A percentile compares a stretch with the other conserved stretches of the same genome.
Conservation (phyloP, 208 protist species). For the Wallacemonas rigidus region DNA sequence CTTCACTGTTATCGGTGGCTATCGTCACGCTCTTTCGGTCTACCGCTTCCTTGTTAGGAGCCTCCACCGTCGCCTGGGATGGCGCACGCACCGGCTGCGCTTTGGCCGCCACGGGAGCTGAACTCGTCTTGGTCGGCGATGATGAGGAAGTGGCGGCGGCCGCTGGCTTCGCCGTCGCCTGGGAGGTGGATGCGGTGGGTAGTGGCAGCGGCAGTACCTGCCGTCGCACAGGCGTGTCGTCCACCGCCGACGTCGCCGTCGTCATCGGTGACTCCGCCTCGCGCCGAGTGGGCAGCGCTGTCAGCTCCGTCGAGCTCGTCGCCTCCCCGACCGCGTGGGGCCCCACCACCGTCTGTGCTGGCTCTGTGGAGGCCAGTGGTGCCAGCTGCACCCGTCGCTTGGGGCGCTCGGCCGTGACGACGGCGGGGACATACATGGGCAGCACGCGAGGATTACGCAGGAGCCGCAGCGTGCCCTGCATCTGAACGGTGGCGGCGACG, state of each 20-base stretch:
- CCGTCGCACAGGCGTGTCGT: not conserved
- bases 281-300: not conserved
- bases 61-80: not conserved
- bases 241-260: not conserved
- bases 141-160: too few relatives aligned
- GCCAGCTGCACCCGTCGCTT: constrained; percentile 32
- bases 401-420: constrained; percentile 44
- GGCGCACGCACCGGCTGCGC: not conserved
- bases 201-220: constrained; percentile 1
- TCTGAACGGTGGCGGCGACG: constrained; percentile 33
- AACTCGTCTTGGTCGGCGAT: not conserved
- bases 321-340: not conserved
- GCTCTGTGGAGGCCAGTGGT: not conserved
- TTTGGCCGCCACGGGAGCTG: not conserved
- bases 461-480: constrained; percentile 35
- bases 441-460: constrained; percentile 51
- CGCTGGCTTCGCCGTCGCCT: not conserved
- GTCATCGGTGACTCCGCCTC: too few relatives aligned
- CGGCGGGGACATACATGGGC: constrained; percentile 50
- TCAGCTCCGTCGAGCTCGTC: not conserved
- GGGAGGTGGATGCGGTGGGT: not conserved
- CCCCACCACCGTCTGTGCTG: not conserved
- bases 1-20: constrained; percentile 20
- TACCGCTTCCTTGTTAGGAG: not conserved
- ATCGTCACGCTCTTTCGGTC: not conserved